phyloP scores from a whole-genome alignment of 2,329 filamentous ascomycete genomes.

The Colletotrichum sp. region DNA sequence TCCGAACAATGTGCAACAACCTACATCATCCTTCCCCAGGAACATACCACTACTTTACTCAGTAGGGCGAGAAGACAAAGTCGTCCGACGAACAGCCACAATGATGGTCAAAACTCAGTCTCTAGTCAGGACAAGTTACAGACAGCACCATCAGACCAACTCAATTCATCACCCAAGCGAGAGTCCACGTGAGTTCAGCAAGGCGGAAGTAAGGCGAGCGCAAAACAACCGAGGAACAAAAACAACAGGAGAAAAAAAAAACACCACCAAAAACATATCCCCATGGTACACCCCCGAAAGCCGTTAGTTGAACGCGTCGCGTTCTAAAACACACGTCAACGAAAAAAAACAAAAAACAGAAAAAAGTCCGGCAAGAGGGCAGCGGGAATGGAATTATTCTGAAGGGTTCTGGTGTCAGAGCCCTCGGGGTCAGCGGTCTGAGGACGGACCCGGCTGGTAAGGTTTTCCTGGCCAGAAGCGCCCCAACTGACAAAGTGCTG shows the following conservation, averaged over 20 bases:
- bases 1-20: neutral
- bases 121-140: neutral
- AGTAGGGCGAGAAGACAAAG: neutral
- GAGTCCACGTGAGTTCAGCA: neutral
- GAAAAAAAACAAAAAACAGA: neutral
- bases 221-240: neutral
- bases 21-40: neutral
- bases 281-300: neutral
- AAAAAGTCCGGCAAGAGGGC: neutral
- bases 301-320: neutral
- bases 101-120: neutral
- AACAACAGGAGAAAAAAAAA: neutral
- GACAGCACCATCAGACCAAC: slow-evolving; percentile 9
- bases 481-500: neutral
- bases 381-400: neutral
- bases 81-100: neutral
- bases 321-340: neutral
- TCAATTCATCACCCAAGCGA: neutral
- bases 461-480: neutral
- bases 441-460: neutral
- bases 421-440: neutral
- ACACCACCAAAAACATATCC: neutral
- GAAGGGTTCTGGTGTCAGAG: neutral
- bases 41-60: neutral
- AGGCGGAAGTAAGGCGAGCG: neutral